phyloP scores from a whole-genome alignment of 176 grass and related monocot species.

The Typha latifolia region DNA sequence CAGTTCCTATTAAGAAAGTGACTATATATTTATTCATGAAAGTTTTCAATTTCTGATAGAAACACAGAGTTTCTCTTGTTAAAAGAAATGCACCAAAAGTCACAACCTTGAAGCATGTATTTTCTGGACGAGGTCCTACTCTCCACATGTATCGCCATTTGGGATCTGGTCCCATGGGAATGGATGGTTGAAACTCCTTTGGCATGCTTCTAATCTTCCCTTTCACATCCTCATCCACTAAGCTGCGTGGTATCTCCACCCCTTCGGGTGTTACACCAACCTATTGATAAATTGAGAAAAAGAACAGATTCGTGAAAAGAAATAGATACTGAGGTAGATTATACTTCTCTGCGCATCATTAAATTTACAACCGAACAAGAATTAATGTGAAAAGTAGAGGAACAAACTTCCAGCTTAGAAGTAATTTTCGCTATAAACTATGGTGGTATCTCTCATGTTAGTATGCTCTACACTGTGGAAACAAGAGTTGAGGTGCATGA shows the following conservation, averaged over 20 bases:
- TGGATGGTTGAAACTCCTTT: constrained; percentile 59
- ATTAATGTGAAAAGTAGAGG: no score
- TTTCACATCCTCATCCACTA: constrained; percentile 82
- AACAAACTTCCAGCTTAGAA: no score
- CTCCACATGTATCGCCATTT: constrained; percentile 99
- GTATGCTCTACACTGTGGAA: no score
- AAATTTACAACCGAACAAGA: no score
- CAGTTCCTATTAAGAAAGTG: constrained; percentile 38
- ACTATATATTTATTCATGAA: no score
- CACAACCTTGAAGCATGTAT: constrained; percentile 64
- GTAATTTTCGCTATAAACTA: no score
- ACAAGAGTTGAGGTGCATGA: no score
- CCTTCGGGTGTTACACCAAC: constrained; percentile 96
- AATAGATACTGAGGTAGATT: no score
- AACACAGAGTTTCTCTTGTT: background rate
- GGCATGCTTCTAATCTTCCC: constrained; percentile 68
- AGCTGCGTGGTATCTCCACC: constrained; percentile 76
- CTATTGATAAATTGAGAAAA: constrained; percentile 18
- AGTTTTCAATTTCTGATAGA: no score
- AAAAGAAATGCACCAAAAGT: constrained; percentile 2
- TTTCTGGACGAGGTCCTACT: constrained; percentile 62
- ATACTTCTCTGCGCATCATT: no score
- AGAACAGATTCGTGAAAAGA: no score
- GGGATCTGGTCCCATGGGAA: constrained; percentile 68
- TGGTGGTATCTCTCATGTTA: no score